Evolutionary conservation across 257 asterid genomes (phyloP).

Genomic region (Pogostemon cablin): DNA sequence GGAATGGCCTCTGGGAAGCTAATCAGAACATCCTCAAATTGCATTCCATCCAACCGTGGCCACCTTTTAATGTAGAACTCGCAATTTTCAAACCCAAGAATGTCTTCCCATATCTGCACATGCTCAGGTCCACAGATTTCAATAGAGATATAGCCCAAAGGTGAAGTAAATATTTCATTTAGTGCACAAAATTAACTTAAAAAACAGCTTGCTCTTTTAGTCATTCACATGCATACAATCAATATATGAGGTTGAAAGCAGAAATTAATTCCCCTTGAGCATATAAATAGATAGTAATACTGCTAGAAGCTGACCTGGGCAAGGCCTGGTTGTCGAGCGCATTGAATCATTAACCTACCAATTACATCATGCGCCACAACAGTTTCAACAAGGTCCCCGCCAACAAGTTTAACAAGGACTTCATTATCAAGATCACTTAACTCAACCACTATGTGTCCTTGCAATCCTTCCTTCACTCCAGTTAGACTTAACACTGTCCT

Average conservation of each 20-base stretch:
- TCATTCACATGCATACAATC: slow-evolving; percentile 7
- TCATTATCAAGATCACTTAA: slow-evolving; percentile 91
- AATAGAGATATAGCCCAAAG: slow-evolving; percentile 20
- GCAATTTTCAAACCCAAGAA: slow-evolving; percentile 90
- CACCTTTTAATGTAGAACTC: slow-evolving; percentile 87
- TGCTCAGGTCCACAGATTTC: slow-evolving; percentile 31
- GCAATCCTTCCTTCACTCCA: slow-evolving; percentile 86
- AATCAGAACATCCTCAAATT: slow-evolving; percentile 81
- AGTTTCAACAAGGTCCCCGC: slow-evolving; percentile 91
- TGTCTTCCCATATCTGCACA: slow-evolving; percentile 90
- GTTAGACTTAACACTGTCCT: slow-evolving; percentile 91
- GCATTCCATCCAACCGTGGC: slow-evolving; percentile 83
- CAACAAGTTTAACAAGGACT: slow-evolving; percentile 88
- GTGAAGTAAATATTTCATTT: slow-evolving; percentile 14
- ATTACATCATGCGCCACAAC: slow-evolving; percentile 95
- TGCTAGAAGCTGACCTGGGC: slow-evolving; percentile 72
- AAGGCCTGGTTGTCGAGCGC: slow-evolving; percentile 97
- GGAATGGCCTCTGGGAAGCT: slow-evolving; percentile 93
- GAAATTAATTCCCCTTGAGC: slow-evolving; percentile 1
- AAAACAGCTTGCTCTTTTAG: slow-evolving; percentile 8
- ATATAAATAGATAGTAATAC: slow-evolving; percentile 8
- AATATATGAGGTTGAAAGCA: slow-evolving; percentile 17
- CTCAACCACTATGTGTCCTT: slow-evolving; percentile 89
- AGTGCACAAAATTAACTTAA: slow-evolving; percentile 2
- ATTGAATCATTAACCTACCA: slow-evolving; percentile 92